Base-by-base conservation (phyloP, 2,329 filamentous ascomycete species). In the Colletotrichum noveboracense region DNA sequence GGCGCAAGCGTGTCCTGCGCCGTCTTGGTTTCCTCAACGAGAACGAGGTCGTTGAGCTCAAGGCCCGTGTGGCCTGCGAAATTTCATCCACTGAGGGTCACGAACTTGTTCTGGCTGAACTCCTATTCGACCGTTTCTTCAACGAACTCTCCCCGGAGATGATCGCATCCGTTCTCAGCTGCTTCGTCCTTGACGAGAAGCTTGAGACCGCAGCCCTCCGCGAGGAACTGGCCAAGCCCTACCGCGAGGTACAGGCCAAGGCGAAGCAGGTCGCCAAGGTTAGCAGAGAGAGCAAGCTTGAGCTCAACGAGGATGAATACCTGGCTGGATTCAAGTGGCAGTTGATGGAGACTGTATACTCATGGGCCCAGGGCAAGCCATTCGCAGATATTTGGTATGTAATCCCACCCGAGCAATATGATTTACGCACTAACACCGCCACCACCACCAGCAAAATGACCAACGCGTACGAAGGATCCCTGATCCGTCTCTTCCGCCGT, bases 161-260 rank as follows among this genome's bases (percentile, higher is more conserved):
- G 78, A 95, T 94, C 80, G 97, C 97, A 2, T 91, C 96, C 0
- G 92, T 96, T 7, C 89, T 99, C 75, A 97, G 95, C 80, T 96
- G 95, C 82, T 98, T 99, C 86, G 97, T 99, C 78, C 98, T 98
- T 79, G 97, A 99, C 82, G 97, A 99, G 86, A 98, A 97, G 88
- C 93, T 95, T 64, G 94, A 96, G 80, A 93, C 96, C 14, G 88
- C 92, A 5, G 90, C 92, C 16, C 88, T 98, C 65, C 94, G 94
- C 80, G 96, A 98, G 79, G 95, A 98, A 77, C 89, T 98, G 36
- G 91, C 92, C 71, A 97, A 97, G 87, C 95, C 96, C 18, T 97
- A 93, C 83, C 91, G 94, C 66, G 95, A 97, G 83, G 94, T 99
- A 52, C 94, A 97, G 83, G 91, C 93, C 26, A 96, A 98, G 86